Conservation (phyloP, 2,329 filamentous ascomycete species). For the Fusarium sp. region DNA sequence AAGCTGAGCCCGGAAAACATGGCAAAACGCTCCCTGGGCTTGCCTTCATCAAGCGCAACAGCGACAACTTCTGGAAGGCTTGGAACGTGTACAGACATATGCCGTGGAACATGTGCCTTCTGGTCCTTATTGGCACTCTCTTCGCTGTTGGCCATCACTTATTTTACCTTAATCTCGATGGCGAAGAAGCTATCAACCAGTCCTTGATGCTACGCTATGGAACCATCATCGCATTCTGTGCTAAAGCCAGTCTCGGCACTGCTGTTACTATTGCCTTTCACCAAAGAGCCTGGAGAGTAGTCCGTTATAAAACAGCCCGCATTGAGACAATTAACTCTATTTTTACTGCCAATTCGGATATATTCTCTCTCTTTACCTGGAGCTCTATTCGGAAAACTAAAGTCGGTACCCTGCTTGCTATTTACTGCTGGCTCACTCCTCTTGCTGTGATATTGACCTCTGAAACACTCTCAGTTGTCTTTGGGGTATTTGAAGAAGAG, state of each 20-base stretch:
- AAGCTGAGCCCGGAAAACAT: fast-evolving
- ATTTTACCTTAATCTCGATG: neutral
- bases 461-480: fast-evolving
- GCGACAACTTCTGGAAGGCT: fast-evolving
- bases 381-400: fast-evolving
- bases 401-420: fast-evolving
- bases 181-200: neutral
- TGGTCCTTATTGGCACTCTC: fast-evolving
- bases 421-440: neutral
- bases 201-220: fast-evolving
- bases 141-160: neutral
- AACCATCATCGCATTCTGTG: fast-evolving
- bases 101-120: neutral
- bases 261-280: neutral
- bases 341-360: fast-evolving
- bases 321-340: fast-evolving
- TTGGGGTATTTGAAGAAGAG: fast-evolving
- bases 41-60: neutral
- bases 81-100: neutral
- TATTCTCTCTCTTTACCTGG: neutral
- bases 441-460: neutral
- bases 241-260: neutral
- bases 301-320: neutral
- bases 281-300: neutral
- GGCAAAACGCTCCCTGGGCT: fast-evolving